Conservation (phyloP, 345 rosid genomes). For the Angophora floribunda region DNA sequence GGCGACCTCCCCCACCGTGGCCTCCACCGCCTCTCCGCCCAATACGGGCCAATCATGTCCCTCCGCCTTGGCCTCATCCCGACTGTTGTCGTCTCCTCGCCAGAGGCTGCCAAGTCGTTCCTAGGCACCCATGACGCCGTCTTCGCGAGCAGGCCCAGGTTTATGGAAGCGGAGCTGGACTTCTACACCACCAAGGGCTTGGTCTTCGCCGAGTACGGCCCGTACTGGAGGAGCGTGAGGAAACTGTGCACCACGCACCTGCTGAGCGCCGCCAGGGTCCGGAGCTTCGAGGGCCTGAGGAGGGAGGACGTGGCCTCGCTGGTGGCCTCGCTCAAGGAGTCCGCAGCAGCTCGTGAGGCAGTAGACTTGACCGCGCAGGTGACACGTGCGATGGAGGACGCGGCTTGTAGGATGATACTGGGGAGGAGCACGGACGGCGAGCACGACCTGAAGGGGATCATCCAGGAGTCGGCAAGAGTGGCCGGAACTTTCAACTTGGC, state of each 20-base stretch:
- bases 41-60: conserved; percentile 37
- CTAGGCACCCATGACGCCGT: conserved; percentile 19
- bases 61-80: conserved; percentile 29
- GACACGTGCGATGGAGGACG: neutral
- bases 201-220: conserved; percentile 12
- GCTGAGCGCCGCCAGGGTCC: conserved; percentile 6
- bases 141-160: conserved; percentile 25
- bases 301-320: neutral
- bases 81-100: conserved; percentile 27
- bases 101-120: conserved; percentile 24
- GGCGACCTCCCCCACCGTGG: conserved; percentile 24
- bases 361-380: neutral
- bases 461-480: neutral
- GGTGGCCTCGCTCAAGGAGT: neutral
- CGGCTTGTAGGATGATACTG: neutral
- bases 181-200: neutral
- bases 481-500: neutral
- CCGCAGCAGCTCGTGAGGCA: neutral
- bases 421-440: neutral
- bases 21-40: conserved; percentile 7
- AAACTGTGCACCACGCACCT: conserved; percentile 9
- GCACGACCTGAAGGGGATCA: neutral
- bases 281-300: neutral
- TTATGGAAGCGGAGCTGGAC: neutral
- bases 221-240: conserved; percentile 12